Base-by-base conservation (phyloP, 2,329 filamentous ascomycete species). In the Hypoxylon sp. region DNA sequence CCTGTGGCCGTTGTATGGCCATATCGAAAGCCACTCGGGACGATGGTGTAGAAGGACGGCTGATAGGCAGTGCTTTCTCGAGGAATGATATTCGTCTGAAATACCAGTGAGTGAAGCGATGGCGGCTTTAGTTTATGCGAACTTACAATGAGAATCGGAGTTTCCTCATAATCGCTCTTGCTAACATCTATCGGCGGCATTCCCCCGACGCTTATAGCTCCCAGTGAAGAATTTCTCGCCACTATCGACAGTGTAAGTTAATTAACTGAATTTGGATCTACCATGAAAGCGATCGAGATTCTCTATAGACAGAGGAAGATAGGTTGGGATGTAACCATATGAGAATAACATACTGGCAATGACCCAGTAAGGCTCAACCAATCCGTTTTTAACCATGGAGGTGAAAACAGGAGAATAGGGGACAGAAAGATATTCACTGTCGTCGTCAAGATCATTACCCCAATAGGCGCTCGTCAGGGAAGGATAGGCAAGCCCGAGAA, bases 1-100 rank as follows among this genome's bases (percentile, higher is more conserved):
- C 67, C 72, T 12, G 61, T 67, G 51, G 76, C 73, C 2, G 67
- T 73, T 3, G 69, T 74, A 29, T 70, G 67, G 16, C 71, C 78
- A 62, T 71, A 80, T 52, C 67, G 65, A 51, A 79, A 69, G 2
- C 77, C 78, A 46, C 79, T 76, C 0, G 76, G 75, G 36, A 80
- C 67, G 47, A 81, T 73, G 12, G 79, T 80, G 59, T 82, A 82
- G 63, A 78, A 81, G 2, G 78, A 80, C 51, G 77, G 76, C 50
- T 73, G 65, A 65, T 68, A 78, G 1, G 74, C 66, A 4, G 75
- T 74, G 4, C 64, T 63, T 3, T 62, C 63, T 5, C 62, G 50
- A 9, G 65, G 42, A 19, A 65, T 70, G 23, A 81, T 66, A 37
- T 76, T 75, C 30, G 76, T 74, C 78, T 81, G 37, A 15, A 20